Conservation (phyloP, 805 yeast genomes). For the Wickerhamiella kurtzmanii region DNA sequence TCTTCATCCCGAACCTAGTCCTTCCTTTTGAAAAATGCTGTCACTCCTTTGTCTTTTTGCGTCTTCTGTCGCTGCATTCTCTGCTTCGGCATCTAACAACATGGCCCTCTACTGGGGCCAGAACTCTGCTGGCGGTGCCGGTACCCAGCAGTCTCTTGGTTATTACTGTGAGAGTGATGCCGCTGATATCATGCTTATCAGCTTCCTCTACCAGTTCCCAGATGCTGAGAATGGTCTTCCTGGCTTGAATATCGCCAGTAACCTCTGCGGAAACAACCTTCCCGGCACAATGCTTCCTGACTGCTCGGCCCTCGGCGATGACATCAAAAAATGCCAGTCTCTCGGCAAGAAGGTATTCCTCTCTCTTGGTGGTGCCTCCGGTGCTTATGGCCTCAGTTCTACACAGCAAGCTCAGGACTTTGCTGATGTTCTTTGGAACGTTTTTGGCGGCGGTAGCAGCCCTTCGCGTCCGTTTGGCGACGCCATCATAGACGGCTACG, state of each 20-base stretch:
- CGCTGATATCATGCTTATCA: slow-evolving; percentile 52
- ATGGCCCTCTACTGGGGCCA: slow-evolving; percentile 85
- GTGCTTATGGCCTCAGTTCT: slow-evolving; percentile 36
- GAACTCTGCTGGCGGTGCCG: slow-evolving; percentile 40
- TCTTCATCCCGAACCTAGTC: background rate
- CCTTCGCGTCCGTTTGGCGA: slow-evolving; percentile 35
- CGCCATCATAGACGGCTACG: slow-evolving; percentile 55
- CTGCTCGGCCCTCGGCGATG: slow-evolving; percentile 38
- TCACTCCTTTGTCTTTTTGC: background rate
- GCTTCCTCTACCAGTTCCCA: slow-evolving; percentile 46
- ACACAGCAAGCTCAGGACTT: slow-evolving; percentile 36
- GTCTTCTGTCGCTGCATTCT: slow-evolving; percentile 6
- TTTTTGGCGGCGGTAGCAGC: slow-evolving; percentile 34
- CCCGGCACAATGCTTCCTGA: slow-evolving; percentile 29
- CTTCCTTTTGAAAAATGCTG: background rate
- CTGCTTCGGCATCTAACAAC: slow-evolving; percentile 32
- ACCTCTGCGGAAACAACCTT: slow-evolving; percentile 27
- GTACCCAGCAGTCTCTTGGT: slow-evolving; percentile 30
- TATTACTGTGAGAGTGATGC: slow-evolving; percentile 53
- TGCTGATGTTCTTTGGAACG: slow-evolving; percentile 32
- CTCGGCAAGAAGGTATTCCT: slow-evolving; percentile 59
- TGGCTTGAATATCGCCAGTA: slow-evolving; percentile 45
- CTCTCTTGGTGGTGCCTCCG: slow-evolving; percentile 47
- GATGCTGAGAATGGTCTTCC: slow-evolving; percentile 29
- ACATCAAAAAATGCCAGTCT: slow-evolving; percentile 58